Conservation (phyloP, 768 basidiomycete genomes). For the Lentinus tigrinus region DNA sequence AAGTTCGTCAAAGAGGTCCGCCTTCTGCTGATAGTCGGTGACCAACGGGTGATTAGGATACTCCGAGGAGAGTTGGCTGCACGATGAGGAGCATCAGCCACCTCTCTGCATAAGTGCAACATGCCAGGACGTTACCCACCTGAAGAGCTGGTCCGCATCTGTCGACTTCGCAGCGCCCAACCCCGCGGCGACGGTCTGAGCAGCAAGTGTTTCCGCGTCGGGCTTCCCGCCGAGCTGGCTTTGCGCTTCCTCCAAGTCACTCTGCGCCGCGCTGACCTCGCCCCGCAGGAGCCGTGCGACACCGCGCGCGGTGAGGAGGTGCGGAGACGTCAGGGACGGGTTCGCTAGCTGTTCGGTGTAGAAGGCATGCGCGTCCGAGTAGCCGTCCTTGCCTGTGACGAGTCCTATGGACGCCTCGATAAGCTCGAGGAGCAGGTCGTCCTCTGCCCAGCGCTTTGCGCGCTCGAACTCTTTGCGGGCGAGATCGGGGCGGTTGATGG, state of each 20-base stretch:
- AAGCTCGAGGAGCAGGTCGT: constrained; percentile 84
- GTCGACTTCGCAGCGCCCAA: constrained; percentile 52
- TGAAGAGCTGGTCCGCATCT: constrained; percentile 69
- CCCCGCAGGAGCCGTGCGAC: constrained; percentile 76
- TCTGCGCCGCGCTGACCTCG: constrained; percentile 73
- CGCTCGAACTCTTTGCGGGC: constrained; percentile 84
- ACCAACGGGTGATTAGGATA: constrained; percentile 72
- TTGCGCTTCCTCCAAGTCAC: constrained; percentile 76
- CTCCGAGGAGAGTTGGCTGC: constrained; percentile 44
- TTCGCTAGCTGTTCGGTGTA: constrained; percentile 84
- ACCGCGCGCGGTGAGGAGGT: constrained; percentile 76
- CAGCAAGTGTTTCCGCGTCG: constrained; percentile 69
- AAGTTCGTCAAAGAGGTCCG: constrained; percentile 59
- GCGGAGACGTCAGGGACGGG: constrained; percentile 71
- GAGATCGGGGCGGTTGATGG: constrained; percentile 84
- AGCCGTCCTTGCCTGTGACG: constrained; percentile 70
- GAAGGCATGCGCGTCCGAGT: constrained; percentile 55
- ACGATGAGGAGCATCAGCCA: neutral
- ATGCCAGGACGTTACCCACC: constrained; percentile 42
- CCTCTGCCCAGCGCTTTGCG: constrained; percentile 84
- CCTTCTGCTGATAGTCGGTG: constrained; percentile 57
- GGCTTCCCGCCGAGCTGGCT: constrained; percentile 47
- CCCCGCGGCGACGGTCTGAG: constrained; percentile 60
- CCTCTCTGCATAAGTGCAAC: neutral
- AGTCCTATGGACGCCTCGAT: constrained; percentile 84